phyloP scores from a whole-genome alignment of 305 asterid species.

The Solanum chacoense region DNA sequence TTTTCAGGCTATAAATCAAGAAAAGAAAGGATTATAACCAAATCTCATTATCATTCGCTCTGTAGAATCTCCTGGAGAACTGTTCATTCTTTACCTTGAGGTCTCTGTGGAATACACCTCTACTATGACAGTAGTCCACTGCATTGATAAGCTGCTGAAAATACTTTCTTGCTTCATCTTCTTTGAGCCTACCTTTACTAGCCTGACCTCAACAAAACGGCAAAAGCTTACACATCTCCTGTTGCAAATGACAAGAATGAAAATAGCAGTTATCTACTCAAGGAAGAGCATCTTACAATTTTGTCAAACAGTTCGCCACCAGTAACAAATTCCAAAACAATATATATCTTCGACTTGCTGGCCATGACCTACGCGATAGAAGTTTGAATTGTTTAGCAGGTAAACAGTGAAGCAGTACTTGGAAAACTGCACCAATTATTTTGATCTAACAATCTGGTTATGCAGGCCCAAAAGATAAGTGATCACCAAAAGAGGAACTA shows the following conservation, averaged over 20 bases:
- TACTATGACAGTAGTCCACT: conserved; percentile 39
- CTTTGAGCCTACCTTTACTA: conserved; percentile 75
- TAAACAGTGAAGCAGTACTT: background rate
- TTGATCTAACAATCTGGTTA: background rate
- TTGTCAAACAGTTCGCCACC: conserved; percentile 97
- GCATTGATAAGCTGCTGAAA: conserved; percentile 41
- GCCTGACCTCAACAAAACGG: conserved; percentile 32
- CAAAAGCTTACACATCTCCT: background rate
- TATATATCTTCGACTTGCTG: conserved; percentile 91
- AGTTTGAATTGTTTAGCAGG: conserved; percentile 3
- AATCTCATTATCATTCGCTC: background rate
- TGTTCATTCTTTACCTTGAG: conserved; percentile 22
- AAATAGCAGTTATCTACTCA: background rate
- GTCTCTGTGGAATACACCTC: conserved; percentile 39
- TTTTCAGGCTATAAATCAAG: conserved; percentile 73
- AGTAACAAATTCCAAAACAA: conserved; percentile 89
- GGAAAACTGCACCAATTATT: conserved; percentile 1
- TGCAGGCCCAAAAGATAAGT: background rate
- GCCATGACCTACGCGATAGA: conserved; percentile 77
- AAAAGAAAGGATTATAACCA: conserved; percentile 34
- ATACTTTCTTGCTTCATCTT: conserved; percentile 69
- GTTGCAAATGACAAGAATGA: background rate
- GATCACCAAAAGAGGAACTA: background rate
- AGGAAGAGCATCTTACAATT: conserved; percentile 42
- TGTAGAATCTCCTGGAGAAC: background rate